phyloP scores from a whole-genome alignment of 257 asterid genomes.

The Sherardia arvensis region DNA sequence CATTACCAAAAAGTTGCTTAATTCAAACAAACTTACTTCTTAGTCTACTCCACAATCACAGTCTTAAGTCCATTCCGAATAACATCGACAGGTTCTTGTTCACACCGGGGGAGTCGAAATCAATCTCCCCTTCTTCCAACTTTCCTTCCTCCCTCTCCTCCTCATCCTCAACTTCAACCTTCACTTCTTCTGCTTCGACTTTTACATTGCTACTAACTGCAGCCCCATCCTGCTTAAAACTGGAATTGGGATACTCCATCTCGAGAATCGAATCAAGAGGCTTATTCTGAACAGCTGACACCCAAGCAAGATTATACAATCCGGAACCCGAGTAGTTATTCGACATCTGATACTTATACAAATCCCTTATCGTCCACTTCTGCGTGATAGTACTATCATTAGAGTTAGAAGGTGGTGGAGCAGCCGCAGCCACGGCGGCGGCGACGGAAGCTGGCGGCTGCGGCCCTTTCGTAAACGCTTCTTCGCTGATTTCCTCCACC shows the following conservation, averaged over 20 bases:
- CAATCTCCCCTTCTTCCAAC: slow-evolving; percentile 98
- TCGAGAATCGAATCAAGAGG: slow-evolving; percentile 64
- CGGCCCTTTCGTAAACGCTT: slow-evolving; percentile 37
- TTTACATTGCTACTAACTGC: slow-evolving; percentile 9
- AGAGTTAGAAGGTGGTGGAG: slow-evolving; percentile 7
- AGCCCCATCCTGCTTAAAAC: not conserved
- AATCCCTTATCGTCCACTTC: slow-evolving; percentile 79
- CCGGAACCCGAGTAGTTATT: slow-evolving; percentile 45
- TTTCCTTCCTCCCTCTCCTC: slow-evolving; percentile 82
- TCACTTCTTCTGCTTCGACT: slow-evolving; percentile 18
- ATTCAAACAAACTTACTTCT: slow-evolving; percentile 37
- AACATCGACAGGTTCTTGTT: slow-evolving; percentile 23
- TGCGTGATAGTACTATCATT: slow-evolving; percentile 20
- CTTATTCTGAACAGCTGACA: slow-evolving; percentile 90
- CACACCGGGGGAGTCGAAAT: slow-evolving; percentile 76
- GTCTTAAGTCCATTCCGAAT: slow-evolving; percentile 42
- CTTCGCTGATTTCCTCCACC: slow-evolving; percentile 69
- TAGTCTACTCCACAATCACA: slow-evolving; percentile 38
- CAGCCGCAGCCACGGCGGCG: slow-evolving; percentile 9
- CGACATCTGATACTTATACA: slow-evolving; percentile 56
- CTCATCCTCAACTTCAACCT: too few relatives aligned
- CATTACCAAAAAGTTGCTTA: not conserved
- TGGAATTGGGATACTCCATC: slow-evolving; percentile 27
- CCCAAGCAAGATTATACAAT: slow-evolving; percentile 88
- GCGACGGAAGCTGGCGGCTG: slow-evolving; percentile 16